Evolutionary conservation across 495 filamentous ascomycete genomes (phyloP).

Genomic region (Annulohypoxylon moriforme): DNA sequence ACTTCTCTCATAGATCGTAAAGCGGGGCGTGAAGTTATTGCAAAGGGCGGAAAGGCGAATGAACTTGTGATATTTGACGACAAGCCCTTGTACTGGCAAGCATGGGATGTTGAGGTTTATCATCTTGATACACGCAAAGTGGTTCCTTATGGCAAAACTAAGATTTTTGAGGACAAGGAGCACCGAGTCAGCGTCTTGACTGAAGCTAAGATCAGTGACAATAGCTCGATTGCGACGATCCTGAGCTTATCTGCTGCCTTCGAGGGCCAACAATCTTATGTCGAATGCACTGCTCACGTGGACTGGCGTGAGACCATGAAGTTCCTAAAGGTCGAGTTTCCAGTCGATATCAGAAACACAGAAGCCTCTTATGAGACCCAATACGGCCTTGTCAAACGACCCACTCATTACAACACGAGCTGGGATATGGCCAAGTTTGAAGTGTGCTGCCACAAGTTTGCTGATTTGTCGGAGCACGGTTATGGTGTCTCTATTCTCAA

Average conservation of each 20-base stretch:
- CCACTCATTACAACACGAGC: conserved; percentile 95
- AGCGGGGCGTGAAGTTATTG: conserved; percentile 78
- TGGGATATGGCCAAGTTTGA: conserved; percentile 99
- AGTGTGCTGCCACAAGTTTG: conserved; percentile 97
- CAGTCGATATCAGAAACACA: conserved; percentile 89
- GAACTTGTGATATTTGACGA: conserved; percentile 97
- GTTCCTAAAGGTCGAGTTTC: conserved; percentile 99
- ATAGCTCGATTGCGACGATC: conserved; percentile 87
- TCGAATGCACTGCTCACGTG: conserved; percentile 84
- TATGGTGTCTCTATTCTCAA: conserved; percentile 96
- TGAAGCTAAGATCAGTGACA: conserved; percentile 84
- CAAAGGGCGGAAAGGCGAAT: conserved; percentile 82
- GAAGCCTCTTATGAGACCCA: conserved; percentile 97
- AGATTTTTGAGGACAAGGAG: conserved; percentile 75
- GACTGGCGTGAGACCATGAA: conserved; percentile 97
- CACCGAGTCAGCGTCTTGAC: conserved; percentile 83
- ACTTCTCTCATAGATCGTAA: conserved; percentile 82
- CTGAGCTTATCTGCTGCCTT: conserved; percentile 79
- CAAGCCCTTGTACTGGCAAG: conserved; percentile 98
- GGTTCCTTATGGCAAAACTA: conserved; percentile 71
- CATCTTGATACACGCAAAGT: conserved; percentile 89
- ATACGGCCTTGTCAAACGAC: conserved; percentile 86
- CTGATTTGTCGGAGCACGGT: conserved; percentile 91
- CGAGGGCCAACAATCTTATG: conserved; percentile 70
- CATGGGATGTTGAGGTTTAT: conserved; percentile 98